Evolutionary conservation across 1,284 basidiomycete genomes (phyloP).

Genomic region (Microbotryum violaceum): DNA sequence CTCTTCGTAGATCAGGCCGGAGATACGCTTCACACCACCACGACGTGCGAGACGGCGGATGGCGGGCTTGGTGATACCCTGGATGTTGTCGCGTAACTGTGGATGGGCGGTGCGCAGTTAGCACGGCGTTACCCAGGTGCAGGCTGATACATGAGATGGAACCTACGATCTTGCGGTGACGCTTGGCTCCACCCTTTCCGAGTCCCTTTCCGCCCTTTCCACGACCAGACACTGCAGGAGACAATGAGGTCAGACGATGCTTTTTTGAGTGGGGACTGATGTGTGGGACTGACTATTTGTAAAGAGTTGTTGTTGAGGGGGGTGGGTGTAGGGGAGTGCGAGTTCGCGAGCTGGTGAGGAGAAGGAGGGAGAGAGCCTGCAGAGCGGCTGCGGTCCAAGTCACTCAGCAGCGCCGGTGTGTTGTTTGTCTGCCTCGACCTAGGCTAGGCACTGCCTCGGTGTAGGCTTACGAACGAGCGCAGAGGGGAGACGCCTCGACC

Average conservation of each 20-base stretch:
- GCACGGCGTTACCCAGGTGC: too few species aligned
- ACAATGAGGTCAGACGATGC: background rate
- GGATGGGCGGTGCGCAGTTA: too few species aligned
- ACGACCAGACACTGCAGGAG: conserved; percentile 17
- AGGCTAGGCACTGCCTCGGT: too few species aligned
- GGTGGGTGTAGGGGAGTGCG: background rate
- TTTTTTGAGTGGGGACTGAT: background rate
- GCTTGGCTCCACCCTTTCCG: conserved; percentile 67
- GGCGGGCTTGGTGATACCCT: conserved; percentile 80
- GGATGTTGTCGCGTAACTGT: conserved; percentile 58
- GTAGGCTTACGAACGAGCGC: too few species aligned
- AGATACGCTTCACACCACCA: conserved; percentile 91
- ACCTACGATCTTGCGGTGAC: conserved; percentile 31
- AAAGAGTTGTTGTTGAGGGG: background rate
- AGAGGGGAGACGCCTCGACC: too few species aligned
- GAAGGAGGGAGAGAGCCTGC: background rate
- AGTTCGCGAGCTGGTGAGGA: background rate
- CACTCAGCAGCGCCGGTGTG: too few species aligned
- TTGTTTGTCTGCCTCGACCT: too few species aligned
- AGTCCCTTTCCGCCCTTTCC: conserved; percentile 61
- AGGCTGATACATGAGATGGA: too few species aligned
- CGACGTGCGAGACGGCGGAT: conserved; percentile 87
- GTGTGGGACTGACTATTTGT: background rate
- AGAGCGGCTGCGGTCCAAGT: too few species aligned
- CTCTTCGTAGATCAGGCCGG: conserved; percentile 85